Base-by-base conservation (phyloP, 2,329 filamentous ascomycete genomes). In the Emergomyces pasteurianus region DNA sequence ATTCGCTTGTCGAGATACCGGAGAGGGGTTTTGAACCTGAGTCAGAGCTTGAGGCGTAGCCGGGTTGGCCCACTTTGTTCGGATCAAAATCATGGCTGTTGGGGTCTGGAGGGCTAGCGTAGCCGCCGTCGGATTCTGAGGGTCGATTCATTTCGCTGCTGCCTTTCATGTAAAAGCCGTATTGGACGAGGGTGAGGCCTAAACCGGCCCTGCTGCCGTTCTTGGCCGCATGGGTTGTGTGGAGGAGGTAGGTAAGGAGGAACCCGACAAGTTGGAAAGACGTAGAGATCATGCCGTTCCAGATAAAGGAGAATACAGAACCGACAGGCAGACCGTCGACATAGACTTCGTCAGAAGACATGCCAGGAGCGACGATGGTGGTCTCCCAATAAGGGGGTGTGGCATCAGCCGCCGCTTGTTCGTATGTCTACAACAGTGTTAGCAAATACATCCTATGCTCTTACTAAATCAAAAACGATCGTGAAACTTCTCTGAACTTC, bases 321-420 rank as follows among this genome's bases (percentile, higher is more conserved):
- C 80, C 86, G 77, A 90, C 94, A 2, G 95, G 91, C 71, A 99
- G 87, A 68, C 94, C 94, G 72, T 99, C 94, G 61, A 99, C 89
- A 70, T 94, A 99, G 55, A 99, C 92, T 74, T 99, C 94, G 71
- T 97, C 92, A 46, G 86, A 85, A n/a, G 88, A 89, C 65, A 94
- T 85, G 60, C 92, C 94, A 0, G 94, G 94, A 0, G 92, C 92
- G 58, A 99, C 83, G 65, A 99, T 96, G 0, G 94, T 97, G 6
- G 94, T 99, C 79, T 99, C 94, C 94, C 94, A 99, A 76, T 99
- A 99, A 0, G 94, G 94, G 0, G 94, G 94, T 55, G 94, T 94
- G 28, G 91, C 88, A 74, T 99, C 94, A 49, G 92, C 92, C 2
- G 94, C 94, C 18, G 94, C 94, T 84, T 97, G 92, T 81, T 99